Conservation (phyloP, 345 rosid species). For the Schrenkiella parvula region DNA sequence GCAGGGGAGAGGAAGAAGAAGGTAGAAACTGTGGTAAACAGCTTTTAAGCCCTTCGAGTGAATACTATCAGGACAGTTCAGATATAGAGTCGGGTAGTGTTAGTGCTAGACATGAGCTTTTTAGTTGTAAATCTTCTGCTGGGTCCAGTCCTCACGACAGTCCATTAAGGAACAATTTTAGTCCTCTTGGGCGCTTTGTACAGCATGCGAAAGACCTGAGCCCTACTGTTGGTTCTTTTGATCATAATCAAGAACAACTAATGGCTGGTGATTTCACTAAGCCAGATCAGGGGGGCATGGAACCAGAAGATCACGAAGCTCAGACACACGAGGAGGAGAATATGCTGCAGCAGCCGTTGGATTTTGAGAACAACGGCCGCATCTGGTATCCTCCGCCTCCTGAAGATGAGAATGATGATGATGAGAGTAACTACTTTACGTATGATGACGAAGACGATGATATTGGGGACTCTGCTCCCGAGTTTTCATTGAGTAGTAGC, state of each 20-base stretch:
- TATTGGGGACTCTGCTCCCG: conserved; percentile 68
- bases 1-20: conserved; percentile 81
- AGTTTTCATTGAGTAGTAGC: conserved; percentile 73
- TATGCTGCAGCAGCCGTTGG: conserved; percentile 51
- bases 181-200: conserved; percentile 75
- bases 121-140: conserved; percentile 60
- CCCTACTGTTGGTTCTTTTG: conserved; percentile 50
- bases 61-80: conserved; percentile 54
- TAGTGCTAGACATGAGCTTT: conserved; percentile 75
- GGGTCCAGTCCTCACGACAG: conserved; percentile 85
- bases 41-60: conserved; percentile 59
- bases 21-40: conserved; percentile 54
- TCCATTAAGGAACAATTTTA: conserved; percentile 83
- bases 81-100: conserved; percentile 79
- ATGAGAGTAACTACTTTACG: conserved; percentile 57
- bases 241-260: conserved; percentile 32
- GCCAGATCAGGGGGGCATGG: conserved; percentile 46
- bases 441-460: conserved; percentile 91
- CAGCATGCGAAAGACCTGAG: conserved; percentile 63
- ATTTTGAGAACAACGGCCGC: conserved; percentile 77
- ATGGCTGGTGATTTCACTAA: conserved; percentile 48
- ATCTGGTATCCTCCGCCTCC: conserved; percentile 96
- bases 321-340: conserved; percentile 35
- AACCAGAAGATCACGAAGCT: conserved; percentile 46
- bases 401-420: conserved; percentile 79